Percentiles rank a stretch among this genome's conserved stretches.
These are phyloP conservation scores for Botrytis pseudocinerea DNA, from an alignment of 2,329 filamentous ascomycete genomes.

Conservation along the genomic window DNA sequence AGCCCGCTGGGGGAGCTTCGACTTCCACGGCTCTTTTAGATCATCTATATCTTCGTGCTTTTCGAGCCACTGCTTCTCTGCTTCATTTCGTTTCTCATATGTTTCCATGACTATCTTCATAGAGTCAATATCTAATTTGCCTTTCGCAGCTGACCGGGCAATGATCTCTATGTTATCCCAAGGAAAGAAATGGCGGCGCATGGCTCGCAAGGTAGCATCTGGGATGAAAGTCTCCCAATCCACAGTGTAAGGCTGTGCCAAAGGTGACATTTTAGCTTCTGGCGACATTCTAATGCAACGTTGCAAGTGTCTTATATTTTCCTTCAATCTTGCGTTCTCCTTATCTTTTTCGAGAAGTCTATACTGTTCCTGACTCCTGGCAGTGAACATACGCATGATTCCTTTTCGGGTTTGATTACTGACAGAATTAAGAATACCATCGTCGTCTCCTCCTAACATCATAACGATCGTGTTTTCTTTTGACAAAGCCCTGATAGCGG, in stretches of 20 bases:
- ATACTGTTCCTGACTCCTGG: not conserved
- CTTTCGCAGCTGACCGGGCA: not conserved
- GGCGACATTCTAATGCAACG: not conserved
- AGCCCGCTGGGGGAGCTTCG: not conserved
- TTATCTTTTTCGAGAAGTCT: not conserved
- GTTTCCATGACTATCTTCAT: not conserved
- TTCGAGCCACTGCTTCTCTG: constrained; percentile 1
- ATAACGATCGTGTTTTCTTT: not conserved
- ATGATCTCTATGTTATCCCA: not conserved
- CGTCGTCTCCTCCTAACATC: not conserved
- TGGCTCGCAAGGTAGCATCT: not conserved
- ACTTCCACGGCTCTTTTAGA: not conserved
- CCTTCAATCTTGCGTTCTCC: not conserved
- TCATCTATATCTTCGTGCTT: not conserved
- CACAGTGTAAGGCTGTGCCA: not conserved
- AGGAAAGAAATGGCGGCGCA: not conserved
- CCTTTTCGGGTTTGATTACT: not conserved
- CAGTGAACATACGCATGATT: not conserved
- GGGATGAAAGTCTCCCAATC: not conserved
- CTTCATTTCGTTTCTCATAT: not conserved
- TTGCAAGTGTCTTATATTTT: not conserved
- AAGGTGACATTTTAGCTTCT: not conserved
- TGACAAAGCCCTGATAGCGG: not conserved
- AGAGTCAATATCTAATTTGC: not conserved
- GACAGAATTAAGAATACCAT: not conserved